Conservation (phyloP, 2,329 filamentous ascomycete genomes). For the Dactylellina haptotyla region DNA sequence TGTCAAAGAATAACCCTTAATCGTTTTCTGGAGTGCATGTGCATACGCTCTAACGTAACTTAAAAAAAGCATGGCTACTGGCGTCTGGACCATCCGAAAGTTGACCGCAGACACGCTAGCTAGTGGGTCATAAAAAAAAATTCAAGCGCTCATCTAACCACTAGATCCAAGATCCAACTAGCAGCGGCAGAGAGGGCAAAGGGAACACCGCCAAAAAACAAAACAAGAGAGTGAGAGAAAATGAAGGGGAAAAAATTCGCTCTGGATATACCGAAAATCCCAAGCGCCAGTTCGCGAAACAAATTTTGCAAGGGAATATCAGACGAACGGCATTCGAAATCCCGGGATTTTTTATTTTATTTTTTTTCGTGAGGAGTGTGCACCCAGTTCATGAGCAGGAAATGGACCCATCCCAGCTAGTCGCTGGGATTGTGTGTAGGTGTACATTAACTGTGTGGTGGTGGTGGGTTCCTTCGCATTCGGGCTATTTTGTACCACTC, state of each 20-base stretch:
- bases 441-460: background rate
- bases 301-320: slow-evolving; percentile 49
- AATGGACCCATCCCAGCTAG: slow-evolving; percentile 34
- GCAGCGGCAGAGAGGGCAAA: background rate
- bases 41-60: slow-evolving; percentile 2
- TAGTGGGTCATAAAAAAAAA: slow-evolving; percentile 9
- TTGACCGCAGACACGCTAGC: background rate
- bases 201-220: background rate
- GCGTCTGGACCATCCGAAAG: background rate
- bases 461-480: slow-evolving; percentile 39
- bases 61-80: slow-evolving; percentile 6
- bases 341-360: slow-evolving; percentile 41
- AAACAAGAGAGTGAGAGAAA: background rate
- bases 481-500: slow-evolving; percentile 39
- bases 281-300: slow-evolving; percentile 35
- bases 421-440: slow-evolving; percentile 29
- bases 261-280: slow-evolving; percentile 22
- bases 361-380: slow-evolving; percentile 27
- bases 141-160: slow-evolving; percentile 10
- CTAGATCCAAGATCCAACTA: background rate
- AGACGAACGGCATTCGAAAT: slow-evolving; percentile 44
- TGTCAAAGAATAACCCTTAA: background rate
- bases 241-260: background rate
- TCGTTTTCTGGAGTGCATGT: slow-evolving; percentile 1
- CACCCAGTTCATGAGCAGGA: slow-evolving; percentile 14